A percentile compares a stretch with the other conserved stretches of the same genome.
Conservation (phyloP, 345 rosid species). For the Pseudoturritis turrita region DNA sequence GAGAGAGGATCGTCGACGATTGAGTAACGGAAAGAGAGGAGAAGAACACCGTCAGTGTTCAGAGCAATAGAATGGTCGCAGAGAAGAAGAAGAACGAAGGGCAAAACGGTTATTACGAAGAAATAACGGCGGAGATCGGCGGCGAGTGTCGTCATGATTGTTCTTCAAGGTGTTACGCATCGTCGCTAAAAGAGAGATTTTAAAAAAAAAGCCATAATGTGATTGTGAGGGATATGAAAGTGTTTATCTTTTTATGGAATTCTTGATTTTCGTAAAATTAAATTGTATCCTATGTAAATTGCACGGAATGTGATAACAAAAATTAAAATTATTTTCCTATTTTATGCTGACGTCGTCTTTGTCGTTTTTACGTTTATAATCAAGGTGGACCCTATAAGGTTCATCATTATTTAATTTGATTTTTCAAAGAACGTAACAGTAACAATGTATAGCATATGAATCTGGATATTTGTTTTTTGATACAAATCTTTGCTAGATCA, state of each 20-base stretch:
- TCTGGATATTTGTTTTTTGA: not conserved
- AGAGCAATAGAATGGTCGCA: slow-evolving; percentile 34
- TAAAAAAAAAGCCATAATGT: slow-evolving; percentile 39
- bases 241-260: slow-evolving; percentile 18
- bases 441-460: not conserved
- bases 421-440: not conserved
- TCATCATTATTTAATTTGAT: not conserved
- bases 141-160: slow-evolving; percentile 37
- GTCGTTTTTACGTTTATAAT: slow-evolving; percentile 19
- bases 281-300: slow-evolving; percentile 2
- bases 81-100: not conserved
- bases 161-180: slow-evolving; percentile 36
- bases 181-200: slow-evolving; percentile 12
- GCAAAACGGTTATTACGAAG: not conserved
- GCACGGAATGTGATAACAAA: slow-evolving; percentile 32
- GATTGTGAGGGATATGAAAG: slow-evolving; percentile 23
- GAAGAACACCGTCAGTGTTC: slow-evolving; percentile 68
- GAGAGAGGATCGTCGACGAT: slow-evolving; percentile 61
- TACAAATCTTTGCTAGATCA: slow-evolving; percentile 23
- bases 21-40: slow-evolving; percentile 73
- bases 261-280: not conserved
- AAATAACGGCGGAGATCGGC: slow-evolving; percentile 31
- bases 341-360: slow-evolving; percentile 17
- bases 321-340: not conserved
- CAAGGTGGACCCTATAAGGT: slow-evolving; percentile 21